phyloP scores from a whole-genome alignment of 441 rosid species.

The Populus hybrid region DNA sequence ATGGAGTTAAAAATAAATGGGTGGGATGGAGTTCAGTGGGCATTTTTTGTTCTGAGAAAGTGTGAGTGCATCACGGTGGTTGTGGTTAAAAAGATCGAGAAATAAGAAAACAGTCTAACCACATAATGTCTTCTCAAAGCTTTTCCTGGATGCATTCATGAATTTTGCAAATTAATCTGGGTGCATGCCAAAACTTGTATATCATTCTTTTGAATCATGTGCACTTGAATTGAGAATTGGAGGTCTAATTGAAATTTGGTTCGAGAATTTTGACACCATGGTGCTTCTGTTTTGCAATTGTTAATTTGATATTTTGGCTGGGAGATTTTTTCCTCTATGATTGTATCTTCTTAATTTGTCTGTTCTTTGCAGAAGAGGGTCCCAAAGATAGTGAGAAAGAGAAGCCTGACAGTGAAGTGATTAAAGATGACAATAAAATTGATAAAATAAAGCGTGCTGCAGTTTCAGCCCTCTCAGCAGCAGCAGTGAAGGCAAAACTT shows the following conservation, averaged over 20 bases:
- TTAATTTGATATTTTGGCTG: neutral
- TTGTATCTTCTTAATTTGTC: conserved; percentile 1
- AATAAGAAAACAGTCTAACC: neutral
- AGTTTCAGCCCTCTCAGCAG: conserved; percentile 78
- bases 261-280: neutral
- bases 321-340: neutral
- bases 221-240: neutral
- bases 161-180: neutral
- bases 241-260: conserved; percentile 5
- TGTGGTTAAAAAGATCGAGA: neutral
- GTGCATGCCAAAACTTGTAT: neutral
- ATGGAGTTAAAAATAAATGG: neutral
- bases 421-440: conserved; percentile 41
- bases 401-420: conserved; percentile 39
- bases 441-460: conserved; percentile 77
- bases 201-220: neutral
- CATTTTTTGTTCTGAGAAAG: neutral
- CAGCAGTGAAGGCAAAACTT: conserved; percentile 92
- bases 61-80: neutral
- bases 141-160: neutral
- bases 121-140: neutral
- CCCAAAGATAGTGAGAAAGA: conserved; percentile 37
- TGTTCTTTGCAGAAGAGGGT: conserved; percentile 39
- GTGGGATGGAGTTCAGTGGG: neutral
- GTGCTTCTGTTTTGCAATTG: neutral